Conservation (phyloP, 768 basidiomycete genomes). For the Trametes cubensis region DNA sequence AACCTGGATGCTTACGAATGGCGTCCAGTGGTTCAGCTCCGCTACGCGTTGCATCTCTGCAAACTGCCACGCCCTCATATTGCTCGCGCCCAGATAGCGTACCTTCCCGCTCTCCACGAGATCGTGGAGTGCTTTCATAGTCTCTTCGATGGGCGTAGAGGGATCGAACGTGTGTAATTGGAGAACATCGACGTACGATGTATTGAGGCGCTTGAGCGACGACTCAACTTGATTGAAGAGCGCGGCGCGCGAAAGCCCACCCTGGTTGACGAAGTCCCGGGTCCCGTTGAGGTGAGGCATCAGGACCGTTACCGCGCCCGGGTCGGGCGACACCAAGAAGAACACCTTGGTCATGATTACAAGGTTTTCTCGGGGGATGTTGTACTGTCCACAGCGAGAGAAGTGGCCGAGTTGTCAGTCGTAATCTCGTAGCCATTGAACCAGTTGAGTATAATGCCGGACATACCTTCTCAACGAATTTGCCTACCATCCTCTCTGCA, state of each 20-base stretch:
- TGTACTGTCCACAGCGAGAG: slow-evolving; percentile 21
- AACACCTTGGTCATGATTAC: slow-evolving; percentile 33
- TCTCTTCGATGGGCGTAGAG: slow-evolving; percentile 44
- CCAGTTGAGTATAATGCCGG: too few species aligned
- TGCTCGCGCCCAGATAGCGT: slow-evolving; percentile 47
- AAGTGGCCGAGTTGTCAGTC: too few species aligned
- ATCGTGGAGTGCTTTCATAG: slow-evolving; percentile 54
- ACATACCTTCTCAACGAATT: slow-evolving; percentile 42
- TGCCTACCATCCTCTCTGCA: slow-evolving; percentile 45
- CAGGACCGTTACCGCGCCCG: neutral
- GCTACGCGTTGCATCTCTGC: slow-evolving; percentile 47
- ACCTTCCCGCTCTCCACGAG: slow-evolving; percentile 51
- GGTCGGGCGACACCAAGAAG: slow-evolving; percentile 23
- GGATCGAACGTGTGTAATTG: slow-evolving; percentile 50
- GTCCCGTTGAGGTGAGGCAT: slow-evolving; percentile 15
- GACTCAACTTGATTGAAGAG: slow-evolving; percentile 38
- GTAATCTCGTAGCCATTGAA: too few species aligned
- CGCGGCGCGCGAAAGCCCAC: slow-evolving; percentile 48
- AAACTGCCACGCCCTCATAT: slow-evolving; percentile 40
- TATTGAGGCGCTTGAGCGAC: slow-evolving; percentile 40
- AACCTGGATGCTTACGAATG: slow-evolving; percentile 59
- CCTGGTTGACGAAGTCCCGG: slow-evolving; percentile 47
- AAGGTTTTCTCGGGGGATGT: slow-evolving; percentile 32
- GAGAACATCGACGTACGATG: slow-evolving; percentile 43
- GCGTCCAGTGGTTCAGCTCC: slow-evolving; percentile 49